phyloP scores from a whole-genome alignment of 805 yeast species.

The Hanseniaspora meyeri region DNA sequence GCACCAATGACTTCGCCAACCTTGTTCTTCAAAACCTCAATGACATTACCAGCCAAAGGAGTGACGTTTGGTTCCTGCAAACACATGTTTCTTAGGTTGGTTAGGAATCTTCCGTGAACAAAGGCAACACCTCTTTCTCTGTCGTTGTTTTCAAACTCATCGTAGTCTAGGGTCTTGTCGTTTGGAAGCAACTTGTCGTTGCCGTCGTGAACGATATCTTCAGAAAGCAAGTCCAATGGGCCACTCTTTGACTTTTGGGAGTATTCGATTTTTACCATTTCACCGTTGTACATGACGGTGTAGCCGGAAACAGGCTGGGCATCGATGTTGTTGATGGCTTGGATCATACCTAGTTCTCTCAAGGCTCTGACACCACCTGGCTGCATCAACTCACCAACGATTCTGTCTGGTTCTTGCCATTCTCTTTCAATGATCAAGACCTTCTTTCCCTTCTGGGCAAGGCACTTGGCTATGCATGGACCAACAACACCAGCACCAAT shows the following conservation, averaged over 20 bases:
- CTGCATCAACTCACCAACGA: constrained; percentile 93
- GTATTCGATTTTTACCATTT: constrained; percentile 51
- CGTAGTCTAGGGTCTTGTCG: constrained; percentile 37
- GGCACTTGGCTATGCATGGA: constrained; percentile 77
- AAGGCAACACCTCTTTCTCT: constrained; percentile 67
- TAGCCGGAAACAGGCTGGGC: constrained; percentile 75
- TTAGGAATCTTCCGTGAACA: constrained; percentile 82
- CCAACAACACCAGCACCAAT: constrained; percentile 99
- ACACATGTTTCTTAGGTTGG: constrained; percentile 63
- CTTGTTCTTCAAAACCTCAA: constrained; percentile 45
- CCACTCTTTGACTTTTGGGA: constrained; percentile 47
- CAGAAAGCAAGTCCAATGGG: constrained; percentile 35
- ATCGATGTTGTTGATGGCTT: constrained; percentile 37
- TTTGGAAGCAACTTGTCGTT: constrained; percentile 41
- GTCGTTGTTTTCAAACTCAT: constrained; percentile 48
- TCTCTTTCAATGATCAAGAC: constrained; percentile 73
- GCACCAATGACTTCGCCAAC: constrained; percentile 62
- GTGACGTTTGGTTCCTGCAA: constrained; percentile 61
- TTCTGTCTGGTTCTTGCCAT: constrained; percentile 85
- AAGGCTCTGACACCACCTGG: constrained; percentile 91
- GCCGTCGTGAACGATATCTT: constrained; percentile 43
- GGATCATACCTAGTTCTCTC: constrained; percentile 67
- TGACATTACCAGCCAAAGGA: constrained; percentile 73
- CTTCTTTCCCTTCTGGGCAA: constrained; percentile 80
- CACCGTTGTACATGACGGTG: constrained; percentile 54